A percentile compares a stretch with the other conserved stretches of the same genome.
These are phyloP conservation scores for Schrenkiella parvula DNA, from an alignment of 345 rosid genomes.

Conservation along the genomic window DNA sequence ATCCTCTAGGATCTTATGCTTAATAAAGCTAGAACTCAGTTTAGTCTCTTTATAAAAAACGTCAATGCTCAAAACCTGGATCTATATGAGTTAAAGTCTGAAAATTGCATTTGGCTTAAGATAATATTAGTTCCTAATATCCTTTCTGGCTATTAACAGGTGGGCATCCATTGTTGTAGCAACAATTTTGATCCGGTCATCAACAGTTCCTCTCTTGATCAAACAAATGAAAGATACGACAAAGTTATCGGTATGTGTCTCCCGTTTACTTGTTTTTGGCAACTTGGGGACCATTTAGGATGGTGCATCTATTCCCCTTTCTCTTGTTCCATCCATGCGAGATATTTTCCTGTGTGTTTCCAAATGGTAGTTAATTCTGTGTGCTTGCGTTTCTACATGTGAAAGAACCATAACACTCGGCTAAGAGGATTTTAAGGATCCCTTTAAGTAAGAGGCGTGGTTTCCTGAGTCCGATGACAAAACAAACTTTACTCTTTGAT, in stretches of 20 bases:
- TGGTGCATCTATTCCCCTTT: not conserved
- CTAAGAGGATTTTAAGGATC: not conserved
- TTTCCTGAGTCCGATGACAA: not conserved
- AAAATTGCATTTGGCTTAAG: not conserved
- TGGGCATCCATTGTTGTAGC: conserved; percentile 79
- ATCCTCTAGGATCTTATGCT: not conserved
- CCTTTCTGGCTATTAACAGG: conserved; percentile 38
- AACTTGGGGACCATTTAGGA: not conserved
- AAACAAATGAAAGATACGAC: conserved; percentile 71
- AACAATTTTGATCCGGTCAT: conserved; percentile 65
- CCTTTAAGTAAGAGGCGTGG: not conserved
- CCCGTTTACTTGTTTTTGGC: not conserved
- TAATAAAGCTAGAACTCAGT: not conserved
- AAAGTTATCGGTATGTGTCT: conserved; percentile 57
- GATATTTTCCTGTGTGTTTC: not conserved
- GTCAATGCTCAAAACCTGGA: not conserved
- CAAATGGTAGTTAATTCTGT: not conserved
- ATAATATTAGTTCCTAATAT: not conserved
- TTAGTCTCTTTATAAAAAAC: not conserved
- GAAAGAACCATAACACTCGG: not conserved
- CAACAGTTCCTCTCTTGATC: conserved; percentile 63
- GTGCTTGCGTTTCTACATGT: not conserved
- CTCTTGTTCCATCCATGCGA: not conserved
- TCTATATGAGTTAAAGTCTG: not conserved
- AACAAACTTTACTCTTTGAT: not conserved